phyloP scores from a whole-genome alignment of 495 filamentous ascomycete genomes.

The Penicillium crystallinum region DNA sequence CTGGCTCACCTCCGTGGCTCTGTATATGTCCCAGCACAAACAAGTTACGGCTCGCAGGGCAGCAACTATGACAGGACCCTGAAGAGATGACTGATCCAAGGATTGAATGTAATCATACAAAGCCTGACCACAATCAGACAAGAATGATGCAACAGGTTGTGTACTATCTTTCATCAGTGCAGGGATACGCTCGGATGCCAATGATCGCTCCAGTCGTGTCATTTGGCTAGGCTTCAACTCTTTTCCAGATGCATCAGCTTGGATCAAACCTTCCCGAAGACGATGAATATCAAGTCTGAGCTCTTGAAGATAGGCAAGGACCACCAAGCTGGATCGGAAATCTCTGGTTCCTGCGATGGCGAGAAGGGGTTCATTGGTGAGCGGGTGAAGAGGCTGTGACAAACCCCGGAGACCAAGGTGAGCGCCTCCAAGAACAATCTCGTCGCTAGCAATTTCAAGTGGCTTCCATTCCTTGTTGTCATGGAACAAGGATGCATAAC shows the following conservation, averaged over 20 bases:
- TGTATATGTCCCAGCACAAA: conserved; percentile 56
- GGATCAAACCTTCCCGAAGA: conserved; percentile 31
- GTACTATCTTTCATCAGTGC: conserved; percentile 63
- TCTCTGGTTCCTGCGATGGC: conserved; percentile 24
- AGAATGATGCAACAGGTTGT: conserved; percentile 42
- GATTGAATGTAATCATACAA: conserved; percentile 37
- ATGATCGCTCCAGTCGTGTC: conserved; percentile 65
- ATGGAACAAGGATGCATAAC: conserved; percentile 30
- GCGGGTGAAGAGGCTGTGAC: conserved; percentile 38
- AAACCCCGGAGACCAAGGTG: conserved; percentile 28
- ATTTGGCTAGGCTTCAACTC: conserved; percentile 54
- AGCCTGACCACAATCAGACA: conserved; percentile 39
- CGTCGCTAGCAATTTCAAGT: conserved; percentile 20
- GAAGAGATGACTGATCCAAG: conserved; percentile 24
- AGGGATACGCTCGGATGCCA: conserved; percentile 51
- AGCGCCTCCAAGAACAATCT: conserved; percentile 24
- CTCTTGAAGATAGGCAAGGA: conserved; percentile 37
- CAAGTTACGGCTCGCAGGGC: conserved; percentile 43
- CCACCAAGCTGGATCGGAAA: conserved; percentile 20
- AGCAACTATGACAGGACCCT: conserved; percentile 23
- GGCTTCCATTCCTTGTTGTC: conserved; percentile 39
- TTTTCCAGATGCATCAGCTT: conserved; percentile 34
- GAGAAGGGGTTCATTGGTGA: conserved; percentile 41
- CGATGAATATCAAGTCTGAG: conserved; percentile 35
- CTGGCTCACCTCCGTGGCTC: conserved; percentile 35